Evolutionary conservation across 805 yeast genomes (phyloP), one percentile per base, ranked within the genome.

Genomic region (Allodekkera sacchari): DNA sequence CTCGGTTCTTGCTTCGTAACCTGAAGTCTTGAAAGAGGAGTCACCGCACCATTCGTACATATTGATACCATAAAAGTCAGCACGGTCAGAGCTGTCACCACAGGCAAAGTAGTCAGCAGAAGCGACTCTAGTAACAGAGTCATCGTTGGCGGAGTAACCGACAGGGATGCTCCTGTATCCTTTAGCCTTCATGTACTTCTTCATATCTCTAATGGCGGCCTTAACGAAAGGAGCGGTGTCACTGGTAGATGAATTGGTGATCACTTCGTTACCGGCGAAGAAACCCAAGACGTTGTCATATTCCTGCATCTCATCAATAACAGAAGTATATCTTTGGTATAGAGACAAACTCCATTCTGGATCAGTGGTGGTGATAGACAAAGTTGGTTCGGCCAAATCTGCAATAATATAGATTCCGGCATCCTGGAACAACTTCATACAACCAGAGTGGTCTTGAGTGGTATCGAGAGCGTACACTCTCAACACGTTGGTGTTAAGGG

Each of bases 21-120:
- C 92, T 36, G 88, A 79, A 6, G 55, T 40, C 20, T 51, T 33
- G 64, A 64, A 81, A 32, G 71, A 53, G 13, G 83, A 73, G 13
- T 50, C 27, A 49, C 89, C 89, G 68, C 92, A 81, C 92, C 92
- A 82, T 64, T 79, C 85, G 65, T 82, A 82, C 85, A 80, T 80
- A 71, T 82, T 82, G 55, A 81, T 77, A 69, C 92, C 92, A 55
- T 80, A 82, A 68, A 82, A 82, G 57, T 82, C 92, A 38, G 85
- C 87, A 44, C 65, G 65, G 14, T 54, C 77, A 34, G 67, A 77
- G 6, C 54, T 63, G 38, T 66, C 73, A 59, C 89, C 89, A 65
- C 92, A 82, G 26, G 77, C 68, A 47, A 82, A 82, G 59, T 77
- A 82, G 45, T 78, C 83, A 36, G 88, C 88, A 46, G 80, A 63